Base-by-base conservation (phyloP, 2,329 filamentous ascomycete species). In the Monilinia vaccinii-corymbosi region DNA sequence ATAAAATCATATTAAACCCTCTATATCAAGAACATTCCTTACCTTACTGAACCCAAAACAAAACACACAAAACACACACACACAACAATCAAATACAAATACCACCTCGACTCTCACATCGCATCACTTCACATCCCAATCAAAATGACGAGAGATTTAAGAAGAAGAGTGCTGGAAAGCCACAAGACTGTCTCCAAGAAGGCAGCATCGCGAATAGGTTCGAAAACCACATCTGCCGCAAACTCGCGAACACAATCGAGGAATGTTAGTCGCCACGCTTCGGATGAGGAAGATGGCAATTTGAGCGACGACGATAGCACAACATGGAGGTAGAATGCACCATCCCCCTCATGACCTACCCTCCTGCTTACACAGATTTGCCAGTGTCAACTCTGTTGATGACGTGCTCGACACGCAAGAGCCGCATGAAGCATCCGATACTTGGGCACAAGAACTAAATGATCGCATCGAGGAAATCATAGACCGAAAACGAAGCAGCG, bases 401-500 rank as follows among this genome's bases (percentile, higher is more conserved):
- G 62, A 63, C 32, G 71, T 80, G 56, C 73, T 80, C n/a, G 42
- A 42, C 40, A 49, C 56, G 13, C 63, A 66, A 45, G 75, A 80
- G 52, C 76, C 78, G n/a, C 81, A 83, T 56, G 79, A 79, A 58
- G 76, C 76, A 23, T 34, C 32, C 18, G 42, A 23, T 11, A 18
- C 31, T 25, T 86, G 84, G 83, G 78, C 80, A 57, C 72, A 79
- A 45, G 80, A 84, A 62, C 75, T 89, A 31, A 72, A 73, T 32
- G 79, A 82, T 63, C 78, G 81, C 48, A 81, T 88, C 56, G 78
- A 85, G 57, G 81, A 86, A 66, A 81, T 89, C 45, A 76, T 83
- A 60, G 84, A 89, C 66, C 80, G 85, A 65, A 89, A 89, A 75
- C 80, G 84, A 64, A 86, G 82, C 71, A 87, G 80, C 63, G 79